A percentile compares a stretch with the other conserved stretches of the same genome.
Evolutionary conservation across 2,329 filamentous ascomycete species (phyloP).

Genomic region (Cladophialophora chaetospira): DNA sequence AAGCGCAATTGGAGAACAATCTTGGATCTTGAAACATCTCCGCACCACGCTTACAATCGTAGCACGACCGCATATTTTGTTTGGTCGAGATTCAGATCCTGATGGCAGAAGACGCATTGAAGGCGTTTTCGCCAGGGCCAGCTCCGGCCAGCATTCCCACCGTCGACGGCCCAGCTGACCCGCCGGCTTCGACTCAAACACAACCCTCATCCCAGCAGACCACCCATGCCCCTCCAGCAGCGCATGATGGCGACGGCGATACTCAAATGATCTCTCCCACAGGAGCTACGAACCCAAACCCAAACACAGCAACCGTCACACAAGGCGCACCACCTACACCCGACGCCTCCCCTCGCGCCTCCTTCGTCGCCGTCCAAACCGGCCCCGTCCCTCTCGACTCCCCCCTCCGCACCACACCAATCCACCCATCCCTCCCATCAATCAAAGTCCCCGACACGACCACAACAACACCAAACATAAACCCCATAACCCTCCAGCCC

Average conservation of each 20-base stretch:
- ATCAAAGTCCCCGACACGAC: slow-evolving; percentile 22
- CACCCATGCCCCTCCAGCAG: neutral
- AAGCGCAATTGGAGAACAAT: neutral
- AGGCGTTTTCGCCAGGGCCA: neutral
- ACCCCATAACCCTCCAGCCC: slow-evolving; percentile 29
- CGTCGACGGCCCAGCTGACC: neutral
- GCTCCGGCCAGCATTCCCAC: neutral
- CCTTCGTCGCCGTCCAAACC: neutral
- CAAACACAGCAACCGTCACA: neutral
- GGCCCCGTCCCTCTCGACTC: slow-evolving; percentile 28
- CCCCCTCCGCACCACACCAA: slow-evolving; percentile 24
- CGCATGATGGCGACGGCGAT: slow-evolving; percentile 8
- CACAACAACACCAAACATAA: slow-evolving; percentile 13
- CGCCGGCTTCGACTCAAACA: neutral
- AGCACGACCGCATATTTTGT: neutral
- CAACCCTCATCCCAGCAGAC: neutral
- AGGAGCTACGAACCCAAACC: neutral
- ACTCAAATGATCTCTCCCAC: slow-evolving; percentile 11
- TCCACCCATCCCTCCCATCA: slow-evolving; percentile 27
- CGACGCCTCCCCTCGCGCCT: neutral
- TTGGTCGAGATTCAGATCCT: neutral
- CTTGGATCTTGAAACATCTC: neutral
- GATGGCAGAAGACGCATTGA: slow-evolving; percentile 17
- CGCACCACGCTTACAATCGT: neutral
- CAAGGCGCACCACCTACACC: slow-evolving; percentile 1